These are phyloP conservation scores for Mycena metata DNA, from an alignment of 768 basidiomycete genomes.

Conservation along the genomic window DNA sequence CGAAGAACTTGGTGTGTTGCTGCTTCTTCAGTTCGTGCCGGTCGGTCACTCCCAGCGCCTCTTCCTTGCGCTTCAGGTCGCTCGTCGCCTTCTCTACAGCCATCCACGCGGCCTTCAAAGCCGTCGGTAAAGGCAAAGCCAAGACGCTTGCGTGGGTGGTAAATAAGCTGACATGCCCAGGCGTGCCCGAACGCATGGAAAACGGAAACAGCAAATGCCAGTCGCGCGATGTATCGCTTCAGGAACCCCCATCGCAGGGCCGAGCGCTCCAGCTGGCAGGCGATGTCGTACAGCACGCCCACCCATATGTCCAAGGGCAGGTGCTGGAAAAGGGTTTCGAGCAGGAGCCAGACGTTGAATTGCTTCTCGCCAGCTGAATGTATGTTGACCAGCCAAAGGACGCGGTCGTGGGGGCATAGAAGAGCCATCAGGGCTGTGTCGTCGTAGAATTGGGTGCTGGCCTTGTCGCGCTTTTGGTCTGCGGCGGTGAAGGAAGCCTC, in stretches of 20 bases:
- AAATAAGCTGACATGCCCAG: constrained; percentile 54
- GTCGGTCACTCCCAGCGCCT: constrained; percentile 3
- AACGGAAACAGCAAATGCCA: constrained; percentile 50
- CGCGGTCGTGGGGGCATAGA: constrained; percentile 52
- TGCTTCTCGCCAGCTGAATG: constrained; percentile 50
- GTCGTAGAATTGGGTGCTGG: constrained; percentile 36
- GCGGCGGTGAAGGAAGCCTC: constrained; percentile 34
- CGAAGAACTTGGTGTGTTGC: constrained; percentile 35
- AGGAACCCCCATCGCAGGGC: constrained; percentile 46
- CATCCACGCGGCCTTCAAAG: no score
- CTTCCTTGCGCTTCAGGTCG: constrained; percentile 27
- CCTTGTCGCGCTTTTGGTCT: constrained; percentile 31
- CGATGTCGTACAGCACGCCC: constrained; percentile 52
- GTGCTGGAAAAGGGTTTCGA: constrained; percentile 49
- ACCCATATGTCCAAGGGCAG: constrained; percentile 45
- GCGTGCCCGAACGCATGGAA: constrained; percentile 59
- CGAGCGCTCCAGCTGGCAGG: constrained; percentile 50
- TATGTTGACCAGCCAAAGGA: constrained; percentile 54
- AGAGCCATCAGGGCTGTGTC: constrained; percentile 52
- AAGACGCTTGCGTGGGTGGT: constrained; percentile 50
- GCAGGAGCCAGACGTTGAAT: constrained; percentile 48
- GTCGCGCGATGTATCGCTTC: constrained; percentile 36
- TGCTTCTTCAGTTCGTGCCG: constrained; percentile 27
- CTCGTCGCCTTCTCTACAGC: constrained; percentile 51
- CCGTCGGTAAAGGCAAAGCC: constrained; percentile 48